Percentiles rank a stretch among this genome's conserved stretches.
These are phyloP conservation scores for Cryptomeria japonica DNA, from an alignment of 75 land plant genomes.

Conservation along the genomic window DNA sequence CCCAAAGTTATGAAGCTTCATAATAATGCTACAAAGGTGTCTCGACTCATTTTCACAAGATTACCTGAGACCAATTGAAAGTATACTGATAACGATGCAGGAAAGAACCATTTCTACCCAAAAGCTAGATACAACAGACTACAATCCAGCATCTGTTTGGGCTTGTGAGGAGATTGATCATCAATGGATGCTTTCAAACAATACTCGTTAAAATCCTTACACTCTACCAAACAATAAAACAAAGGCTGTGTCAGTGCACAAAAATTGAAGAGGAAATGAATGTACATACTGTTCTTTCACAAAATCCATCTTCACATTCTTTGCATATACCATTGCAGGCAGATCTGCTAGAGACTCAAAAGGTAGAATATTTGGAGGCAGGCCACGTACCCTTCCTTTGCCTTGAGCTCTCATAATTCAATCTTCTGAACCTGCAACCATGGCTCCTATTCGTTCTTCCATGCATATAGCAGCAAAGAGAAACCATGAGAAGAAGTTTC, in stretches of 20 bases:
- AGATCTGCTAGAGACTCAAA: neutral
- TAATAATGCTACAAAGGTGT: neutral
- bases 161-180: neutral
- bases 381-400: neutral
- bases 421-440: neutral
- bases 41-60: neutral
- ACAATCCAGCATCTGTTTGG: neutral
- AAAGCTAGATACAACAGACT: neutral
- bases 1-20: neutral
- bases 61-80: neutral
- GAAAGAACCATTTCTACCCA: neutral
- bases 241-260: neutral
- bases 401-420: neutral
- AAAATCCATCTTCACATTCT: neutral
- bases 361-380: neutral
- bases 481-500: constrained; percentile 23
- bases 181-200: neutral
- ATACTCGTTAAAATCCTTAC: neutral
- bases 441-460: constrained; percentile 30
- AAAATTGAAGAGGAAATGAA: neutral
- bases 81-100: neutral
- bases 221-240: neutral
- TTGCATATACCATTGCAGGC: neutral
- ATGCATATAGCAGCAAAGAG: constrained; percentile 44
- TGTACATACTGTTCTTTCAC: constrained; percentile 5